phyloP scores from a whole-genome alignment of 352 stramenopile species.

The Aphanomyces cochlioides region DNA sequence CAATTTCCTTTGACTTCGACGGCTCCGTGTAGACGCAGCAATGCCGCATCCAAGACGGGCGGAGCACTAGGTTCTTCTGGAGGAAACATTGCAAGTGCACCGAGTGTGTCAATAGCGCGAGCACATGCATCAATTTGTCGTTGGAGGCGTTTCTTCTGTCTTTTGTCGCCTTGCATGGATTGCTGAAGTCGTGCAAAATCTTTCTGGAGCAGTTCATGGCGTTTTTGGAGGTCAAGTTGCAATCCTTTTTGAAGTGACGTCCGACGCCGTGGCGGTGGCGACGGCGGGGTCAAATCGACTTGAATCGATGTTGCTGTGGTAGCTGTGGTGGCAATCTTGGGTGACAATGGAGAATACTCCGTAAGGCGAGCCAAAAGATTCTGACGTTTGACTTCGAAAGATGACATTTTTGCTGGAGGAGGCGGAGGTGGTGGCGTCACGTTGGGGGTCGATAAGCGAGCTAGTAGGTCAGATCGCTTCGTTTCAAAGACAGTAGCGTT shows the following conservation, averaged over 20 bases:
- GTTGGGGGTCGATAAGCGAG: neutral
- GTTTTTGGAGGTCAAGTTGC: neutral
- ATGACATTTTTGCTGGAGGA: neutral
- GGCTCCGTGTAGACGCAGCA: neutral
- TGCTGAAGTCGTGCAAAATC: conserved; percentile 7
- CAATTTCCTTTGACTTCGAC: conserved; percentile 10
- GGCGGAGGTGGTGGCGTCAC: neutral
- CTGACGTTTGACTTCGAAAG: conserved; percentile 7
- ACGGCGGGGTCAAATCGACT: neutral
- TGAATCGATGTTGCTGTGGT: neutral
- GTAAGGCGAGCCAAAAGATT: neutral
- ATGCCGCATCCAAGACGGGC: neutral
- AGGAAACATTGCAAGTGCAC: conserved; percentile 6
- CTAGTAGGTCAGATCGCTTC: neutral
- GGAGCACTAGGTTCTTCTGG: neutral
- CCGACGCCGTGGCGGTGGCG: neutral
- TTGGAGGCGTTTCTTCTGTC: conserved; percentile 1
- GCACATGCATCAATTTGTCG: conserved; percentile 4
- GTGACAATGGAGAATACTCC: conserved; percentile 8
- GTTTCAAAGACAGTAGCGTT: neutral
- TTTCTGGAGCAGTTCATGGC: neutral
- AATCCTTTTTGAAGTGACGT: neutral
- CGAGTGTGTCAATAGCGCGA: conserved; percentile 17
- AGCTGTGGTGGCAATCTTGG: neutral
- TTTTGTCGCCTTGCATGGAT: neutral